A percentile compares a stretch with the other conserved stretches of the same genome.
Evolutionary conservation across 1,284 basidiomycete species (phyloP).

Genomic region (Amylostereum chailletii): DNA sequence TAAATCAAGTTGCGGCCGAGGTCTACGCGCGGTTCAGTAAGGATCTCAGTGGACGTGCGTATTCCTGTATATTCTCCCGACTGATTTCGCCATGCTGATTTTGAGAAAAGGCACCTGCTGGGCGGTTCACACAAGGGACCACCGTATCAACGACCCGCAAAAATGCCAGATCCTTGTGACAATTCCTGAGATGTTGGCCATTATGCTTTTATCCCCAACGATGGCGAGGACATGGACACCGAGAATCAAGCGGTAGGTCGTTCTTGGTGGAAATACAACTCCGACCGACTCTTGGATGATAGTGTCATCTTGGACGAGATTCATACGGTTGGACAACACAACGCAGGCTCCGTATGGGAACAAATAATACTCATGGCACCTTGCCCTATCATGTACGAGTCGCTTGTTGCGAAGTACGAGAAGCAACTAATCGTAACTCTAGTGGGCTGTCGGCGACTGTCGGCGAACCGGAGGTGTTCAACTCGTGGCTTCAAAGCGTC

Average conservation of each 20-base stretch:
- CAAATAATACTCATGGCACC: slow-evolving; percentile 56
- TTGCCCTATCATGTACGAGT: slow-evolving; percentile 56
- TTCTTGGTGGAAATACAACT: background rate
- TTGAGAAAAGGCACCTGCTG: slow-evolving; percentile 40
- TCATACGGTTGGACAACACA: slow-evolving; percentile 61
- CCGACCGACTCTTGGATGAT: background rate
- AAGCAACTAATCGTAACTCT: background rate
- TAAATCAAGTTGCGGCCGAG: slow-evolving; percentile 61
- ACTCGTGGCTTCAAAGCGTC: slow-evolving; percentile 52
- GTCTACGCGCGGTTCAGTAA: slow-evolving; percentile 64
- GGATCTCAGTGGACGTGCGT: slow-evolving; percentile 38
- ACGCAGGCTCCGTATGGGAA: slow-evolving; percentile 64
- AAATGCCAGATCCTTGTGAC: slow-evolving; percentile 67
- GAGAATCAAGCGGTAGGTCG: slow-evolving; percentile 46
- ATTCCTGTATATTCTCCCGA: background rate
- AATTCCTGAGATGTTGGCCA: slow-evolving; percentile 60
- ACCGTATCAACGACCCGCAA: slow-evolving; percentile 51
- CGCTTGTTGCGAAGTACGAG: too few species aligned
- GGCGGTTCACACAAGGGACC: slow-evolving; percentile 65
- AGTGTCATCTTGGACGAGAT: slow-evolving; percentile 72
- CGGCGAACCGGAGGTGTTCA: slow-evolving; percentile 56
- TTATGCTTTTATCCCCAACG: slow-evolving; percentile 58
- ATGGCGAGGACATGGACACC: slow-evolving; percentile 54
- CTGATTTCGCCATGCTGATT: background rate
- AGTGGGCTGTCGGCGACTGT: slow-evolving; percentile 67